Conservation (phyloP, 2,329 filamentous ascomycete species). For the Colletotrichum sp. region DNA sequence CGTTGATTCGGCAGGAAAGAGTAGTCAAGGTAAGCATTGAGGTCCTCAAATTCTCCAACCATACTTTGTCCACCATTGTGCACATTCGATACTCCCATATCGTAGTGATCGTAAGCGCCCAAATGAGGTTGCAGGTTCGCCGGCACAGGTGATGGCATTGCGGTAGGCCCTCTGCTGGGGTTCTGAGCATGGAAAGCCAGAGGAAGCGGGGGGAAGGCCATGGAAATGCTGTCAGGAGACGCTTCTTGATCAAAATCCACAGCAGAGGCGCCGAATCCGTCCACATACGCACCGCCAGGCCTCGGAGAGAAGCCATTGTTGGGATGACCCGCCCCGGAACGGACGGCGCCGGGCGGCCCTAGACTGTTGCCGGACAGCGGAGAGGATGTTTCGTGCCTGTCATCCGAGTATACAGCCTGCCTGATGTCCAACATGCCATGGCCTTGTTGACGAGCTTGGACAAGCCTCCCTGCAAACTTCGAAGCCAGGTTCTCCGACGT, state of each 20-base stretch:
- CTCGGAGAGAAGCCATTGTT: neutral
- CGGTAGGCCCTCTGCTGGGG: constrained; percentile 4
- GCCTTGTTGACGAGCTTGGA: constrained; percentile 29
- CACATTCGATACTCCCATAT: too few species aligned
- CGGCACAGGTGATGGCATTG: constrained; percentile 13
- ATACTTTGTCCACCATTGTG: too few species aligned
- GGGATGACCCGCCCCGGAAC: neutral
- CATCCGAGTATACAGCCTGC: constrained; percentile 36
- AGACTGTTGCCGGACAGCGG: neutral
- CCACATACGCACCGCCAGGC: neutral
- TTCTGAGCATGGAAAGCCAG: constrained; percentile 30
- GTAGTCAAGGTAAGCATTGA: constrained; percentile 28
- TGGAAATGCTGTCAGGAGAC: constrained; percentile 26
- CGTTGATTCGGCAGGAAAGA: constrained; percentile 27
- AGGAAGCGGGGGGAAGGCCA: constrained; percentile 37
- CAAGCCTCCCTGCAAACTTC: constrained; percentile 35
- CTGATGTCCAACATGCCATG: constrained; percentile 33
- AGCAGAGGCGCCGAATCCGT: neutral
- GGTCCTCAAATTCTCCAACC: constrained; percentile 19
- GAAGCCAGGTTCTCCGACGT: constrained; percentile 34
- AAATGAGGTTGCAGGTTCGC: neutral
- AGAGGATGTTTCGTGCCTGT: constrained; percentile 1
- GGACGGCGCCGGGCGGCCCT: neutral
- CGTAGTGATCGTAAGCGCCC: neutral
- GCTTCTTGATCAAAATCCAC: constrained; percentile 18